Evolutionary conservation across 176 grass and related monocot species (phyloP).

Genomic region (Miscanthus lutarioriparius): DNA sequence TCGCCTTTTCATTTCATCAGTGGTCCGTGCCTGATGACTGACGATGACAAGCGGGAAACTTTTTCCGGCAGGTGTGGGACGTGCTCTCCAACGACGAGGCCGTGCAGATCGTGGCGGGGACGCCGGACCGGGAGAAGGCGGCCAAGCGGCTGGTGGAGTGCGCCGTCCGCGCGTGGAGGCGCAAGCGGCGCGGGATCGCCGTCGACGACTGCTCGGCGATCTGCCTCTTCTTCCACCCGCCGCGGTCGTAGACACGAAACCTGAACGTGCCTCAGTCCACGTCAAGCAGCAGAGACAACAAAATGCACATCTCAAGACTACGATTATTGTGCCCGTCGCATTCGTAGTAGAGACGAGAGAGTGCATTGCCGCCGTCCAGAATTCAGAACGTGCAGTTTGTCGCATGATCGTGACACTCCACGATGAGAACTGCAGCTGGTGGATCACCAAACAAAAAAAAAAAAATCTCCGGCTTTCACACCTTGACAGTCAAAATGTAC

Average conservation of each 20-base stretch:
- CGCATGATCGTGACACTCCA: slow-evolving; percentile 28
- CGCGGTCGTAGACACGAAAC: no score
- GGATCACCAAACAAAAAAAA: slow-evolving; percentile 6
- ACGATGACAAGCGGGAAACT: neutral
- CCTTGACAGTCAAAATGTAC: slow-evolving; percentile 4
- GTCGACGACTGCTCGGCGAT: no score
- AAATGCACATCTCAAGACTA: neutral
- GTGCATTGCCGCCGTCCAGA: slow-evolving; percentile 12
- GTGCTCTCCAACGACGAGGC: slow-evolving; percentile 92
- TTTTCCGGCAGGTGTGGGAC: slow-evolving; percentile 74
- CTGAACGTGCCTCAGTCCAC: no score
- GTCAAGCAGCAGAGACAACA: neutral
- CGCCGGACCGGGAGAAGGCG: slow-evolving; percentile 56
- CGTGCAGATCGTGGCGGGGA: slow-evolving; percentile 73
- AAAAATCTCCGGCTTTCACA: slow-evolving; percentile 33
- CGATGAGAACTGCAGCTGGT: slow-evolving; percentile 20
- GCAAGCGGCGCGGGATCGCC: slow-evolving; percentile 65
- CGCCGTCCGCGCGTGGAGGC: slow-evolving; percentile 65
- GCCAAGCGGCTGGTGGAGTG: slow-evolving; percentile 76
- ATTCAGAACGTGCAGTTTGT: slow-evolving; percentile 27
- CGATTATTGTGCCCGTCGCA: neutral
- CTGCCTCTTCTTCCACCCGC: no score
- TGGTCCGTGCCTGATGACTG: neutral
- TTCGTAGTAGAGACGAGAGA: slow-evolving; percentile 8
- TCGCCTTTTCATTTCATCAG: no score